Evolutionary conservation across 2,329 filamentous ascomycete genomes (phyloP).

Genomic region (Botrytis fragariae): DNA sequence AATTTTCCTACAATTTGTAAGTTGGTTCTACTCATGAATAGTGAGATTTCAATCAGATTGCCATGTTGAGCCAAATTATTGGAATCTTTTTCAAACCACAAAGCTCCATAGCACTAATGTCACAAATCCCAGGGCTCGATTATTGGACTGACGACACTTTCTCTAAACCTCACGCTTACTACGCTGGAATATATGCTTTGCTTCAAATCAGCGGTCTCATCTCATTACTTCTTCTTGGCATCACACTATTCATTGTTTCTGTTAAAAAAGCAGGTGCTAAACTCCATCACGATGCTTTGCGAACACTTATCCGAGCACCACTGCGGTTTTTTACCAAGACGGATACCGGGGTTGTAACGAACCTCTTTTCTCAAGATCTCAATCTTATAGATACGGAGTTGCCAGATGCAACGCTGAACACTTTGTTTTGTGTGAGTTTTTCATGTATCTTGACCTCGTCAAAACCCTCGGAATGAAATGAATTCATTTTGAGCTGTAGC

Average conservation of each 20-base stretch:
- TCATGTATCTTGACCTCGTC: neutral
- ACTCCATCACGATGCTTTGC: slow-evolving; percentile 32
- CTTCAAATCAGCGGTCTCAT: slow-evolving; percentile 33
- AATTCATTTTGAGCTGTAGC: neutral
- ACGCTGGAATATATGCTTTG: slow-evolving; percentile 34
- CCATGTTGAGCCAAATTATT: neutral
- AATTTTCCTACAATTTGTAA: slow-evolving; percentile 36
- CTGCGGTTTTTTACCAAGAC: slow-evolving; percentile 26
- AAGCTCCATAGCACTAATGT: slow-evolving; percentile 13
- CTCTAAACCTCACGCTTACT: slow-evolving; percentile 28
- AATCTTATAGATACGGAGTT: slow-evolving; percentile 34
- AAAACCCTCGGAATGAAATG: neutral
- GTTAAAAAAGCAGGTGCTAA: slow-evolving; percentile 30
- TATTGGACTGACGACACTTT: slow-evolving; percentile 33
- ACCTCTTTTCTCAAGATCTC: slow-evolving; percentile 34
- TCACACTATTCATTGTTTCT: slow-evolving; percentile 28
- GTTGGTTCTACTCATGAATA: slow-evolving; percentile 10
- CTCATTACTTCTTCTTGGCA: slow-evolving; percentile 27
- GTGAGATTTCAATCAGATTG: neutral
- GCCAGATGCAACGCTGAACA: slow-evolving; percentile 24
- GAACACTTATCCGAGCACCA: slow-evolving; percentile 25
- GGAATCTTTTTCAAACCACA: neutral
- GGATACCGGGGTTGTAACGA: slow-evolving; percentile 25
- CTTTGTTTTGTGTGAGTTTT: slow-evolving; percentile 13
- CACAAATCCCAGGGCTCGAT: slow-evolving; percentile 24